Evolutionary conservation across 768 basidiomycete species (phyloP).

Genomic region (Naganishia vishniacii): DNA sequence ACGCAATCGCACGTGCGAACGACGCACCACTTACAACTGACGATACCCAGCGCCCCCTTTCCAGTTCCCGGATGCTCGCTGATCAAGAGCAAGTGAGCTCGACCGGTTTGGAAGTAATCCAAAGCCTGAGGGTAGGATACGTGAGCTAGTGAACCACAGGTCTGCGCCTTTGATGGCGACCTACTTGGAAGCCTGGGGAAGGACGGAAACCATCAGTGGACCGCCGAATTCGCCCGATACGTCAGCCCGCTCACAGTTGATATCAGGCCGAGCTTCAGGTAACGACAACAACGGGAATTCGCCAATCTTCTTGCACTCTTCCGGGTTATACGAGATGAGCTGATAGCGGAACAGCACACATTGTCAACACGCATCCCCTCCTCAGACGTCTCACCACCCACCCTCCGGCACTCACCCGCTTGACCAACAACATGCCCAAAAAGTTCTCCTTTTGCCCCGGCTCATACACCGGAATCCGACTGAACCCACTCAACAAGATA

Average conservation of each 20-base stretch:
- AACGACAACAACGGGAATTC: constrained; percentile 72
- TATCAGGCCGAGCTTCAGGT: constrained; percentile 79
- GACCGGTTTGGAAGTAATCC: constrained; percentile 90
- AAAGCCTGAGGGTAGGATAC: constrained; percentile 70
- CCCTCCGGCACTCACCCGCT: constrained; percentile 57
- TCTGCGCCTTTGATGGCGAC: too few relatives aligned
- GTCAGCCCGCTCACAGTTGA: constrained; percentile 57
- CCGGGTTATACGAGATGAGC: constrained; percentile 84
- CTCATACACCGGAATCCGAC: constrained; percentile 82
- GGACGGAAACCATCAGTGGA: background rate
- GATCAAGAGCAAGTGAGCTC: constrained; percentile 83
- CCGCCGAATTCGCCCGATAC: background rate
- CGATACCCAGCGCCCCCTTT: constrained; percentile 82
- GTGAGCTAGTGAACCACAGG: background rate
- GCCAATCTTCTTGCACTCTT: constrained; percentile 53
- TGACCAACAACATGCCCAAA: constrained; percentile 73
- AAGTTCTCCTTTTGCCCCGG: constrained; percentile 65
- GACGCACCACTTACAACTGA: constrained; percentile 55
- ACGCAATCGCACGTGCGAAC: background rate
- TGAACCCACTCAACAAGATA: constrained; percentile 64
- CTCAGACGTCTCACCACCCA: background rate
- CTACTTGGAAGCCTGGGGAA: constrained; percentile 25
- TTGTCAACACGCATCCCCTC: background rate
- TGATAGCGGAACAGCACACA: constrained; percentile 39
- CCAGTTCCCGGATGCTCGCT: constrained; percentile 72